Base-by-base conservation (phyloP, 1,284 basidiomycete genomes). In the Melampsora larici-populina region DNA sequence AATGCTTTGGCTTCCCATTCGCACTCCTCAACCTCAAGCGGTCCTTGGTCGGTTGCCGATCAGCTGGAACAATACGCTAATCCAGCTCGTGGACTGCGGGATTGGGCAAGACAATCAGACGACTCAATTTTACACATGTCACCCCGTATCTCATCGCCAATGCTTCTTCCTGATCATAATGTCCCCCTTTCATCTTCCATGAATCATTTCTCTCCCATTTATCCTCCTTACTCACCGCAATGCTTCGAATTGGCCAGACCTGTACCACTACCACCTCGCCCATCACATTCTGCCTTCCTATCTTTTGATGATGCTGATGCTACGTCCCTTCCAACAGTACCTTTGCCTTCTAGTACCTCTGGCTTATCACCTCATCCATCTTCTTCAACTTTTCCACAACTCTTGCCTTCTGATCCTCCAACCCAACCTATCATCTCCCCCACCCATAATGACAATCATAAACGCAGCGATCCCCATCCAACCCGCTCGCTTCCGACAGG, bases 41-140 rank as follows among this genome's bases (percentile, higher is more conserved):
- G 55, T n/a, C n/a, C 55, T 11, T 58, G 55, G 55, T 58, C 26
- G 8, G 55, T 58, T 29, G 55, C 55, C 13, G 55, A 58, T 58
- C 55, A 58, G 55, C 26, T 58, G 1, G 55, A 58, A 58, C 55
- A 58, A 58, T 58, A 58, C 55, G 55, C 55, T 15, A 58, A 58
- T 13, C 26, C 26, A 29, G 55, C 55, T 58, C 55, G 55, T 58
- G 55, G 55, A 24, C 55, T 58, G 26, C 21, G 55, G 26, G 55
- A 58, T 15, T 58, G 55, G 55, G 8, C 55, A 1, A n/a, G 55
- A 13, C 21, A 58, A 29, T 24, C 55, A 18, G 55, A n/a, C 21
- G 55, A 58, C 15, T 58, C 55, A n/a, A 13, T 29, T 58, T 29
- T 29, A 15, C 26, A n/a, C 21, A n/a, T 58, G n/a, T 58, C 55